These are phyloP conservation scores for Nephelium lappaceum DNA, from an alignment of 345 rosid species.

Conservation along the genomic window DNA sequence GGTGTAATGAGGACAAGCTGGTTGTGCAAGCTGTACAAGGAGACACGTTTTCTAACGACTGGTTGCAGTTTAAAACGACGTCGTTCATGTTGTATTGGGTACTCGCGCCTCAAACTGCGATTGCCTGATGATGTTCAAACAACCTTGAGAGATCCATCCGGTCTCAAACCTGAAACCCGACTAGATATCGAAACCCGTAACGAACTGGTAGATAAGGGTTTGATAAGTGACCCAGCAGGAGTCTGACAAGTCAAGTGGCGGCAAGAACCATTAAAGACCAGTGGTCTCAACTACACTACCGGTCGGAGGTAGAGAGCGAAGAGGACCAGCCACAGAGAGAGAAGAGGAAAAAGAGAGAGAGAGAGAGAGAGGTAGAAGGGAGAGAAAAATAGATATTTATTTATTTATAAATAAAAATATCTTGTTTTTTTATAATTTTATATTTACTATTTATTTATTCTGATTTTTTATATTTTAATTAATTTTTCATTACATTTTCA, in stretches of 20 bases:
- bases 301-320: no score
- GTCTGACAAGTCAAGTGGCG: conserved; percentile 53
- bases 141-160: conserved; percentile 72
- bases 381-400: no score
- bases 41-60: conserved; percentile 59
- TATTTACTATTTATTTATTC: no score
- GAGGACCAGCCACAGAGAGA: no score
- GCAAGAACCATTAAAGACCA: conserved; percentile 44
- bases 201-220: conserved; percentile 32
- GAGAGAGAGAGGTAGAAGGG: no score
- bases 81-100: conserved; percentile 32
- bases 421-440: no score
- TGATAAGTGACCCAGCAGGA: conserved; percentile 71
- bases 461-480: no score
- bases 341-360: no score
- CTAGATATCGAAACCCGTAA: conserved; percentile 53
- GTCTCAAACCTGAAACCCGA: conserved; percentile 67
- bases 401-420: no score
- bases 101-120: conserved; percentile 59
- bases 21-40: conserved; percentile 73
- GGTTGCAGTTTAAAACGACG: conserved; percentile 54
- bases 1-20: conserved; percentile 47
- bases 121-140: conserved; percentile 69
- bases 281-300: conserved; percentile 17
- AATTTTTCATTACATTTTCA: no score